phyloP scores from a whole-genome alignment of 148 eudicot species.

The Nyssa sinensis region DNA sequence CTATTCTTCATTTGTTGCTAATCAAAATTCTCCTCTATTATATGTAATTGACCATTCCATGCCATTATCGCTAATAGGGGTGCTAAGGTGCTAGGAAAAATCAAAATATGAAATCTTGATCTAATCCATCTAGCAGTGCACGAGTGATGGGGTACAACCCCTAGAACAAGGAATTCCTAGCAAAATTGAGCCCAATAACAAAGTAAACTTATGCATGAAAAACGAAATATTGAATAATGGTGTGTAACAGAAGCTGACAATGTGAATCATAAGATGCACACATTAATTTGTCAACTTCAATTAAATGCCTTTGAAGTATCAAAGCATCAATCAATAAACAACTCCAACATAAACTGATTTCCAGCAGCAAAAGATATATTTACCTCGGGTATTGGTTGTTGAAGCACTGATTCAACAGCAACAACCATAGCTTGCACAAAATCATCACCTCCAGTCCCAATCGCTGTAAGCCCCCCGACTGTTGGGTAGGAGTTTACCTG shows the following conservation, averaged over 20 bases:
- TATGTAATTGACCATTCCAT: no score
- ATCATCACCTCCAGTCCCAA: slow-evolving; percentile 96
- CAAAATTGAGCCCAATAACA: no score
- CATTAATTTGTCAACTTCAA: background rate
- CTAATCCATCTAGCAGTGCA: no score
- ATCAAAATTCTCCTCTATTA: no score
- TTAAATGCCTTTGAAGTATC: background rate
- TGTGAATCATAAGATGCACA: background rate
- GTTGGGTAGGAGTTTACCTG: slow-evolving; percentile 92
- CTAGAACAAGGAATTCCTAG: no score
- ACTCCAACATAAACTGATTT: background rate
- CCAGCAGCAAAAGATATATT: slow-evolving; percentile 4
- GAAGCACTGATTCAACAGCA: slow-evolving; percentile 91
- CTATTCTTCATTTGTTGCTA: no score
- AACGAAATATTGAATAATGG: no score
- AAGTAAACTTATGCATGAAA: no score
- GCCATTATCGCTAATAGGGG: no score
- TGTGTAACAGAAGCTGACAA: background rate
- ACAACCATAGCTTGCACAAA: slow-evolving; percentile 92
- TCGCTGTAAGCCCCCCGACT: slow-evolving; percentile 87
- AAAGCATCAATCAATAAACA: background rate
- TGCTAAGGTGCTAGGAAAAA: no score
- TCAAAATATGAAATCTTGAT: no score
- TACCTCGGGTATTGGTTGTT: slow-evolving; percentile 84
- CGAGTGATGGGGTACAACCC: no score